phyloP scores from a whole-genome alignment of 306 rosid genomes.

The Prunus campanulata region DNA sequence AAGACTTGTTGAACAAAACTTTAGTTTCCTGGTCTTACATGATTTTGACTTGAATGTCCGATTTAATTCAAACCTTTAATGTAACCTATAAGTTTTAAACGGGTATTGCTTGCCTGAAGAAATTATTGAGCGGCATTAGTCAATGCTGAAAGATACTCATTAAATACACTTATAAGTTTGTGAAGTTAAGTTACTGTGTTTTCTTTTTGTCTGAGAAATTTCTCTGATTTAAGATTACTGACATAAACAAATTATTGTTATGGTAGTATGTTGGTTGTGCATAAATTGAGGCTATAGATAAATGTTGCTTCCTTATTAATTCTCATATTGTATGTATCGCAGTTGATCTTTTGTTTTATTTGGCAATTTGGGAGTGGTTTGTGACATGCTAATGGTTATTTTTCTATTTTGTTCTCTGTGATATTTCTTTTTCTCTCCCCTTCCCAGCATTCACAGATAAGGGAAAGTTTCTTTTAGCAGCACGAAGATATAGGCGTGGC shows the following conservation, averaged over 20 bases:
- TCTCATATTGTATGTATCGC: background rate
- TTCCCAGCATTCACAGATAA: constrained; percentile 80
- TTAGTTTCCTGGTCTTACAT: constrained; percentile 1
- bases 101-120: constrained; percentile 6
- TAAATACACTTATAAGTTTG: background rate
- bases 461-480: constrained; percentile 95
- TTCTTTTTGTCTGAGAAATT: too few relatives aligned
- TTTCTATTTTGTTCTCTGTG: constrained; percentile 12
- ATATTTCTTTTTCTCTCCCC: background rate
- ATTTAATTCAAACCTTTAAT: background rate
- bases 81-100: background rate
- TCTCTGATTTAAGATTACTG: background rate
- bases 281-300: background rate
- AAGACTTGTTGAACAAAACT: background rate
- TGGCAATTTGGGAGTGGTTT: constrained; percentile 7
- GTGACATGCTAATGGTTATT: constrained; percentile 13
- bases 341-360: background rate
- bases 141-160: background rate
- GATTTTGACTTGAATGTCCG: background rate
- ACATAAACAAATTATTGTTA: background rate
- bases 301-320: background rate
- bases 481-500: constrained; percentile 85
- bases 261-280: background rate
- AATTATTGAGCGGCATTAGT: constrained; percentile 7
- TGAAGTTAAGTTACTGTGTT: background rate